Percentiles rank a stretch among this genome's conserved stretches.
These are phyloP conservation scores for Atkinsonella texensis DNA, from an alignment of 2,329 filamentous ascomycete genomes.

Conservation along the genomic window DNA sequence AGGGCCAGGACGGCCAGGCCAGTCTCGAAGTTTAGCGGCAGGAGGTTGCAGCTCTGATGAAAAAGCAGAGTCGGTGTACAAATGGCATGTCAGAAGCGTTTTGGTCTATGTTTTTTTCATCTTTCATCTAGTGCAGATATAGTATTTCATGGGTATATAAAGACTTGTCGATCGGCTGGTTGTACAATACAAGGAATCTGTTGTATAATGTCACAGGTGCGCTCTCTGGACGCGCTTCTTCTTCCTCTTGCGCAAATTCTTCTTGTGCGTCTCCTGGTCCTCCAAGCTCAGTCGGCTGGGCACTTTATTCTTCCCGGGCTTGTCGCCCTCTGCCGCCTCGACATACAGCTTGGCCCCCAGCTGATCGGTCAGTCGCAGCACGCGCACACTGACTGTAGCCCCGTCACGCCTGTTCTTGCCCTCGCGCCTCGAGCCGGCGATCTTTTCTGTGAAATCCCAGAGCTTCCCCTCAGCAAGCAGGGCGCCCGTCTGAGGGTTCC, in stretches of 20 bases:
- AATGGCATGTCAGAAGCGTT: background rate
- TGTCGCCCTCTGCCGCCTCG: conserved; percentile 31
- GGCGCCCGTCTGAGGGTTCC: conserved; percentile 47
- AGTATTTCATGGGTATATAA: background rate
- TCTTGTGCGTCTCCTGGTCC: conserved; percentile 33
- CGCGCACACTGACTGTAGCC: conserved; percentile 72
- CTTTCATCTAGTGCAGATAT: background rate
- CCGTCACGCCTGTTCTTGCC: conserved; percentile 96
- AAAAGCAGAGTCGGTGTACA: background rate
- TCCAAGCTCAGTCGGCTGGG: conserved; percentile 36
- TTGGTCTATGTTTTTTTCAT: background rate
- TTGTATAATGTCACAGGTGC: conserved; percentile 26
- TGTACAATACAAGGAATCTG: background rate
- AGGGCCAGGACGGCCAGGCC: too few species aligned
- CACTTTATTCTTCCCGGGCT: conserved; percentile 21
- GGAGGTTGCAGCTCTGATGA: too few species aligned
- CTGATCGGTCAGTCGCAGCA: conserved; percentile 63
- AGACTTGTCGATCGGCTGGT: background rate
- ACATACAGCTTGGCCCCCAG: conserved; percentile 61
- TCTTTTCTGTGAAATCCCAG: conserved; percentile 87
- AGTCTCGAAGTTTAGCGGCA: background rate
- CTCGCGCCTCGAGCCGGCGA: conserved; percentile 71
- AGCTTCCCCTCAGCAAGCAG: conserved; percentile 62
- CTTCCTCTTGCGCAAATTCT: conserved; percentile 32
- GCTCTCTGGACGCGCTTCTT: conserved; percentile 39